These are phyloP conservation scores for Teratosphaeria gauchensis DNA, from an alignment of 2,329 filamentous ascomycete species.

Conservation along the genomic window DNA sequence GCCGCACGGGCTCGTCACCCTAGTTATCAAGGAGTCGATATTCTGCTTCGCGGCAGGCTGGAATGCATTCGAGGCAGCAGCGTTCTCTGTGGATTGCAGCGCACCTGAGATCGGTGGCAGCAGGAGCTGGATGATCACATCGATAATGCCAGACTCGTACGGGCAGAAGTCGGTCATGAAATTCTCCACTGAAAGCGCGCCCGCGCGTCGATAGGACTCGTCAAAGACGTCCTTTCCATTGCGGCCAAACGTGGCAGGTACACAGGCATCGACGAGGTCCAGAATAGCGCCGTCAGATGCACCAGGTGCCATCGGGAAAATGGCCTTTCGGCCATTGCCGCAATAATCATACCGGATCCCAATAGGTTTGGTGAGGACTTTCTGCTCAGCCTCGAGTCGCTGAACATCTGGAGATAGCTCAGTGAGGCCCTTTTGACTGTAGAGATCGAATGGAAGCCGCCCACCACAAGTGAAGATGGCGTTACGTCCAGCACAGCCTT, in stretches of 20 bases:
- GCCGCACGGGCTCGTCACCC: not conserved
- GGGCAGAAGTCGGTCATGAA: constrained; percentile 44
- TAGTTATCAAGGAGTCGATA: not conserved
- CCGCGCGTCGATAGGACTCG: constrained; percentile 44
- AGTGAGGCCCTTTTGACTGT: not conserved
- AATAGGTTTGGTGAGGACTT: constrained; percentile 3
- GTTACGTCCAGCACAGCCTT: not conserved
- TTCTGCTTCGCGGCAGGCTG: too few relatives aligned
- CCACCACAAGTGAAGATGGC: constrained; percentile 1
- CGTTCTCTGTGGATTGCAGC: not conserved
- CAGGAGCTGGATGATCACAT: constrained; percentile 36
- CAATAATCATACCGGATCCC: constrained; percentile 4
- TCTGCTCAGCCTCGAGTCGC: constrained; percentile 2
- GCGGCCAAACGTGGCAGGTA: constrained; percentile 42
- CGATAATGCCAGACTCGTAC: constrained; percentile 43
- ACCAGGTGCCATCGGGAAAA: not conserved
- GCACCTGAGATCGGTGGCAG: constrained; percentile 1
- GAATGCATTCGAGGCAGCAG: too few relatives aligned
- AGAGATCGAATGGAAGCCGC: not conserved
- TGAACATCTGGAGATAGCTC: constrained; percentile 2
- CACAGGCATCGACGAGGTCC: constrained; percentile 12
- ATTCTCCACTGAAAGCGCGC: constrained; percentile 37
- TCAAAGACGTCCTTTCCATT: constrained; percentile 41
- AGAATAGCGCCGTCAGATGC: not conserved
- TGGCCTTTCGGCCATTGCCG: not conserved